Conservation (phyloP, 345 rosid species). For the Kandelia obovata region DNA sequence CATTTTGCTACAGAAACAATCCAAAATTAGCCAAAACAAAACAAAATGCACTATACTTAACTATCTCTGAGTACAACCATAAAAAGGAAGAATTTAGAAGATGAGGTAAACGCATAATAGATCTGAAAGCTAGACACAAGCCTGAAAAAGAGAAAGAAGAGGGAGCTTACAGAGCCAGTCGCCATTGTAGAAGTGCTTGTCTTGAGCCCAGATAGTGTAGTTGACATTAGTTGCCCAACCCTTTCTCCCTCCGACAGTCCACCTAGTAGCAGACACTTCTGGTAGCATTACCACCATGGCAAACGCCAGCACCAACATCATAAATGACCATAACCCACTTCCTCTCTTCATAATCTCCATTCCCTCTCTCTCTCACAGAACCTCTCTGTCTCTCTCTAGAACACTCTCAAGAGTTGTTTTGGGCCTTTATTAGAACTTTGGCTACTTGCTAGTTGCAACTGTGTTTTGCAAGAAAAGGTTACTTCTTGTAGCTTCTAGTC, state of each 20-base stretch:
- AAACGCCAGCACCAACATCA: conserved; percentile 28
- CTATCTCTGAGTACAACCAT: neutral
- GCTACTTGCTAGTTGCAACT: no score
- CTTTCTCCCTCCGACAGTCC: conserved; percentile 53
- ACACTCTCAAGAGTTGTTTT: neutral
- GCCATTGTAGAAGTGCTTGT: conserved; percentile 76
- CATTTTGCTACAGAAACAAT: conserved; percentile 6
- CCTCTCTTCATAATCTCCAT: conserved; percentile 20
- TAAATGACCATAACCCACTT: conserved; percentile 12
- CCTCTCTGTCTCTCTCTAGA: conserved; percentile 22
- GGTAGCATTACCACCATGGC: conserved; percentile 34
- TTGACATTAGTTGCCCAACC: conserved; percentile 71
- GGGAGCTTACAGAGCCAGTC: conserved; percentile 84
- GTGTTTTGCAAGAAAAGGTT: no score
- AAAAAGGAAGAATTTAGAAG: neutral
- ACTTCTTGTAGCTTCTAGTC: no score
- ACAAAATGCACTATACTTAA: neutral
- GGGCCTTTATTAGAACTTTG: neutral
- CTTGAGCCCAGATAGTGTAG: conserved; percentile 78
- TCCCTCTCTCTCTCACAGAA: conserved; percentile 14
- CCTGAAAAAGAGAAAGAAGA: conserved; percentile 2
- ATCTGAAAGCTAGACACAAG: conserved; percentile 25
- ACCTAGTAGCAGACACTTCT: conserved; percentile 56
- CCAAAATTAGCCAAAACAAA: neutral
- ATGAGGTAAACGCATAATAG: conserved; percentile 15